A percentile compares a stretch with the other conserved stretches of the same genome.
Evolutionary conservation across 768 basidiomycete species (phyloP).

Genomic region (Hydnomerulius pinastri): DNA sequence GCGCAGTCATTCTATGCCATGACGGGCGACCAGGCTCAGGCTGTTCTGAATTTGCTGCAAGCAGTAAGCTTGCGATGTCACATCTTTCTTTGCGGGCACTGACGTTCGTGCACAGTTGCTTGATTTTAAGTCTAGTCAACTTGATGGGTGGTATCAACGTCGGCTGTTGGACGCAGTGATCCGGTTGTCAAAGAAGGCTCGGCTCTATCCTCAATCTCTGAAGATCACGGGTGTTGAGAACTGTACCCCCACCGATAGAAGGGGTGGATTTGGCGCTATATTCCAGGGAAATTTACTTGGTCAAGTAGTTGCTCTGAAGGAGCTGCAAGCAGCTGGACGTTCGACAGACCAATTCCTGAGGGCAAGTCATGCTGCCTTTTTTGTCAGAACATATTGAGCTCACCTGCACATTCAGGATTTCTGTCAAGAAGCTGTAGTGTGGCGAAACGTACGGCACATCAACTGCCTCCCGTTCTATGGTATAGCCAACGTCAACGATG

Average conservation of each 20-base stretch:
- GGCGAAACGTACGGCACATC: conserved; percentile 30
- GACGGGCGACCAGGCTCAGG: conserved; percentile 23
- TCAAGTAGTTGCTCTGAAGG: conserved; percentile 34
- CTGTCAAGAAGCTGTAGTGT: conserved; percentile 31
- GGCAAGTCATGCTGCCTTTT: conserved; percentile 19
- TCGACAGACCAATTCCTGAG: conserved; percentile 25
- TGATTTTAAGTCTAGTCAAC: conserved; percentile 18
- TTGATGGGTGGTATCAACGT: conserved; percentile 29
- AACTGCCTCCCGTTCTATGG: conserved; percentile 36
- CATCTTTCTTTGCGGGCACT: not conserved
- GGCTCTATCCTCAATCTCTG: conserved; percentile 29
- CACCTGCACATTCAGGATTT: conserved; percentile 24
- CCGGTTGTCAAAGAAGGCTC: conserved; percentile 30
- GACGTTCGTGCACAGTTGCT: conserved; percentile 22
- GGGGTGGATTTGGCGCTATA: conserved; percentile 36
- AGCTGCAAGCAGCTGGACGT: conserved; percentile 21
- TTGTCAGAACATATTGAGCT: conserved; percentile 16
- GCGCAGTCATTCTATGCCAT: conserved; percentile 22
- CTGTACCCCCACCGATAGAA: conserved; percentile 10
- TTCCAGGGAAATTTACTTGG: conserved; percentile 28
- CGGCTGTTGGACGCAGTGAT: conserved; percentile 31
- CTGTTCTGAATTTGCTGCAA: conserved; percentile 29
- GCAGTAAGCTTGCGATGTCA: conserved; percentile 7
- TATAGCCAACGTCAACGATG: conserved; percentile 13
- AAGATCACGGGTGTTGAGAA: conserved; percentile 19